phyloP scores from a whole-genome alignment of 2,329 filamentous ascomycete genomes.

The Ophiostoma quercus region DNA sequence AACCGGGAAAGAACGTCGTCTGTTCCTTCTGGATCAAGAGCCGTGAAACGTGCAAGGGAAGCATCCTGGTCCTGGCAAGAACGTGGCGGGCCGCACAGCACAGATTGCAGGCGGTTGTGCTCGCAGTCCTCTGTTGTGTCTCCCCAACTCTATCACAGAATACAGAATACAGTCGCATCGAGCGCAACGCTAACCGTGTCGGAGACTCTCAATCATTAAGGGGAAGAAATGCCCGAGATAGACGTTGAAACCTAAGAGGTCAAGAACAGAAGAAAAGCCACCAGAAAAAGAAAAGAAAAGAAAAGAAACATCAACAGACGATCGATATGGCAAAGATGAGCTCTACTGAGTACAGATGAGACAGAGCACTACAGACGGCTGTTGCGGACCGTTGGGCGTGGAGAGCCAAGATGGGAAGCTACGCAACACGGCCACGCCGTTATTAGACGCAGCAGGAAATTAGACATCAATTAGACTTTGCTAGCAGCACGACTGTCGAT shows the following conservation, averaged over 20 bases:
- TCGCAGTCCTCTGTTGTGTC: too few relatives aligned
- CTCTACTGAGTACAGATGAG: too few relatives aligned
- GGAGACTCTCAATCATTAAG: slow-evolving; percentile 10
- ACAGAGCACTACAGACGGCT: background rate
- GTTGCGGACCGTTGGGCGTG: background rate
- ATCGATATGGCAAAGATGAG: background rate
- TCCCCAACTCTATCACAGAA: too few relatives aligned
- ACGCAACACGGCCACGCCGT: slow-evolving; percentile 5
- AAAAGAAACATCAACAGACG: background rate
- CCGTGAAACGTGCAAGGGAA: slow-evolving; percentile 6
- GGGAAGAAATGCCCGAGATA: slow-evolving; percentile 8
- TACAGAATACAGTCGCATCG: background rate
- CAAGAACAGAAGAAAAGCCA: background rate
- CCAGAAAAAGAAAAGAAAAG: background rate
- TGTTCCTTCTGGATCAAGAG: slow-evolving; percentile 3
- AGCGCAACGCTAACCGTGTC: slow-evolving; percentile 20
- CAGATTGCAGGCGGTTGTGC: background rate
- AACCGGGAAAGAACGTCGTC: slow-evolving; percentile 7
- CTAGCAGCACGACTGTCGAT: background rate
- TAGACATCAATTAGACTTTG: background rate
- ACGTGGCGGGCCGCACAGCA: slow-evolving; percentile 2
- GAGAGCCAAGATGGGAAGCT: background rate
- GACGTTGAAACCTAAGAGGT: slow-evolving; percentile 16
- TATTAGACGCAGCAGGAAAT: background rate
- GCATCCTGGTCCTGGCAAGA: slow-evolving; percentile 2